Percentiles rank a stretch among this genome's conserved stretches.
phyloP scores from a whole-genome alignment of 768 basidiomycete species.

The Hypholoma sublateritium region DNA sequence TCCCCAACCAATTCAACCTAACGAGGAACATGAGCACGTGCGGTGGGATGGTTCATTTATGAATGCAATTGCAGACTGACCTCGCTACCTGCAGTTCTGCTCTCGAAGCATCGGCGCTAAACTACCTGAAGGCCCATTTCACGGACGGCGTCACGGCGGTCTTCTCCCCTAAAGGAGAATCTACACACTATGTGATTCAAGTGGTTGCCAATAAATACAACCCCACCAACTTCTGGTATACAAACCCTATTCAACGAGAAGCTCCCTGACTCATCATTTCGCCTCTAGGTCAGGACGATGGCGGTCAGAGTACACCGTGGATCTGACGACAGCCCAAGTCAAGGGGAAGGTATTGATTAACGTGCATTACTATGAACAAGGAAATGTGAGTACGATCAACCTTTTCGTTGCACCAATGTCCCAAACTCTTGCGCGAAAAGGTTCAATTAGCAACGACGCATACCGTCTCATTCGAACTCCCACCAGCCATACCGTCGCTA shows the following conservation, averaged over 20 bases:
- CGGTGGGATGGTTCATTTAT: slow-evolving; percentile 48
- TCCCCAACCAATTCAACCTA: slow-evolving; percentile 59
- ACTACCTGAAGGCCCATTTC: slow-evolving; percentile 82
- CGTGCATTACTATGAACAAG: slow-evolving; percentile 98
- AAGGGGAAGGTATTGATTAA: slow-evolving; percentile 77
- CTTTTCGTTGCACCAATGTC: not conserved
- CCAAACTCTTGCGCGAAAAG: slow-evolving; percentile 35
- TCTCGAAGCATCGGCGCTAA: slow-evolving; percentile 63
- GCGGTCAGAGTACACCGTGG: slow-evolving; percentile 83
- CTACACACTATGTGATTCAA: slow-evolving; percentile 63
- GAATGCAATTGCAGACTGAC: not conserved
- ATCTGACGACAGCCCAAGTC: slow-evolving; percentile 61
- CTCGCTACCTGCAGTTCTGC: slow-evolving; percentile 48
- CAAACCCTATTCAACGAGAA: slow-evolving; percentile 26
- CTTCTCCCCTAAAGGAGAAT: slow-evolving; percentile 51
- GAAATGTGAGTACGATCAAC: slow-evolving; percentile 60
- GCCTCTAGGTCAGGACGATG: slow-evolving; percentile 87
- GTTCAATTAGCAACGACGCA: slow-evolving; percentile 88
- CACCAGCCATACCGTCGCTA: slow-evolving; percentile 53
- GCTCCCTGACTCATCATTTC: not conserved
- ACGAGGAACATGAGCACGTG: slow-evolving; percentile 69
- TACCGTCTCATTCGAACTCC: slow-evolving; percentile 61
- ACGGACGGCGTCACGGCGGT: slow-evolving; percentile 75
- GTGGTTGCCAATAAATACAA: slow-evolving; percentile 97
- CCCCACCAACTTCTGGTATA: slow-evolving; percentile 87